Evolutionary conservation across 352 stramenopile genomes (phyloP), one percentile per base, ranked within the genome.

Genomic region (Phytopythium cucurbitacearum): DNA sequence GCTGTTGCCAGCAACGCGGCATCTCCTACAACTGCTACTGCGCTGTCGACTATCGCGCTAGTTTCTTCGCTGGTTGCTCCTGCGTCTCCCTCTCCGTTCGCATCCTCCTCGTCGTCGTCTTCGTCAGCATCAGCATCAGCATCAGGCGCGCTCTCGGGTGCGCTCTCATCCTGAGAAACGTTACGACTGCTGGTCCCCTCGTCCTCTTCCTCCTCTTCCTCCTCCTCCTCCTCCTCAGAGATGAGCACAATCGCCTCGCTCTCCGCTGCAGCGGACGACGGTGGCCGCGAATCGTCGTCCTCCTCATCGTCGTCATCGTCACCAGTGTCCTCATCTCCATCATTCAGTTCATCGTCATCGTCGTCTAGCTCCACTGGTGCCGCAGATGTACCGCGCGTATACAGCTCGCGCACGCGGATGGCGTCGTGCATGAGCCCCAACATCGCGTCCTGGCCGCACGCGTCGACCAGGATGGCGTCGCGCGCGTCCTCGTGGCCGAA

Each of bases 391-490:
- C 79, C 79, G 41, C 64, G 67, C 56, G 66, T 10, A 38, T 80
- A 81, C 45, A 82, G 50, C 50, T 79, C 61, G 12, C 62, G 66
- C 46, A 81, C 57, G 32, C 66, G 62, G 46, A 85, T 74, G n/a
- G 79, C 73, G 7, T 89, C 76, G 3, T 70, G 62, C 60, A 89
- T 66, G 3, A 86, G 51, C 13, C 59, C 71, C 36, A 89, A 57
- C 28, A 87, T 75, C 15, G 70, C 65, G 15, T 85, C 73, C 8
- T 87, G 67, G 4, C 67, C 65, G 52, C 76, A 89, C 0, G 79
- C 79, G 43, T 85, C 79, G 7, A 89, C 54, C 6, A 89, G 54
- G 34, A 89, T 82, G 0, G 66, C 73, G 43, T 89, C 79, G 35
- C 79, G 76, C 4, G 71, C 71, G 7, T 60, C 44, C 49, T 89